phyloP scores from a whole-genome alignment of 257 asterid species.

The Solanum bulbocastanum region DNA sequence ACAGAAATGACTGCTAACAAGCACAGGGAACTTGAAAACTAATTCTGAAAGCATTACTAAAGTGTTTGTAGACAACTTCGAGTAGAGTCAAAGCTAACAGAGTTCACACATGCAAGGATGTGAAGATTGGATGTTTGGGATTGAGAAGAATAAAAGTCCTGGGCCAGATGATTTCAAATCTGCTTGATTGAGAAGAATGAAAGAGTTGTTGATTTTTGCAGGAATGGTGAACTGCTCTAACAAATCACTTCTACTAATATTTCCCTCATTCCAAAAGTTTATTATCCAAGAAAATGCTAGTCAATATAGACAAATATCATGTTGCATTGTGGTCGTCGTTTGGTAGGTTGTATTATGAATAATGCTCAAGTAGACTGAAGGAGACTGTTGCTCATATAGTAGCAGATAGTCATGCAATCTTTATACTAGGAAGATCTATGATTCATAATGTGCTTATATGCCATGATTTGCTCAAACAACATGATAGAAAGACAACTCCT shows the following conservation, averaged over 20 bases:
- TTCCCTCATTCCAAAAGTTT: neutral
- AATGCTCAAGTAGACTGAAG: neutral
- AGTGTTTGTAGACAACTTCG: neutral
- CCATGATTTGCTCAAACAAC: neutral
- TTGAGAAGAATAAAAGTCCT: neutral
- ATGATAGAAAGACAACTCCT: neutral
- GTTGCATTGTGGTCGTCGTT: neutral
- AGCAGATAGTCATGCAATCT: neutral
- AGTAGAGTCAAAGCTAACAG: neutral
- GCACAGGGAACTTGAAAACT: neutral
- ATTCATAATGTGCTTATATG: neutral
- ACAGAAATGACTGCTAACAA: neutral
- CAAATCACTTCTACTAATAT: neutral
- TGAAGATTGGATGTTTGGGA: neutral
- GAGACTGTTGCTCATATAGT: neutral
- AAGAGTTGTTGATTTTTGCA: neutral
- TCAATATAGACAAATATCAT: neutral
- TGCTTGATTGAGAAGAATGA: neutral
- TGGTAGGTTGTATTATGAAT: neutral
- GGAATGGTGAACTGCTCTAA: neutral
- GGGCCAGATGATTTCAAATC: too few species aligned
- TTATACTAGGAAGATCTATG: neutral
- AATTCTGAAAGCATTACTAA: neutral
- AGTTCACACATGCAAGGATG: neutral
- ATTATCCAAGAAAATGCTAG: neutral